Evolutionary conservation across 1,139 yeast species (phyloP).

Genomic region (Hansenula lynferdii): DNA sequence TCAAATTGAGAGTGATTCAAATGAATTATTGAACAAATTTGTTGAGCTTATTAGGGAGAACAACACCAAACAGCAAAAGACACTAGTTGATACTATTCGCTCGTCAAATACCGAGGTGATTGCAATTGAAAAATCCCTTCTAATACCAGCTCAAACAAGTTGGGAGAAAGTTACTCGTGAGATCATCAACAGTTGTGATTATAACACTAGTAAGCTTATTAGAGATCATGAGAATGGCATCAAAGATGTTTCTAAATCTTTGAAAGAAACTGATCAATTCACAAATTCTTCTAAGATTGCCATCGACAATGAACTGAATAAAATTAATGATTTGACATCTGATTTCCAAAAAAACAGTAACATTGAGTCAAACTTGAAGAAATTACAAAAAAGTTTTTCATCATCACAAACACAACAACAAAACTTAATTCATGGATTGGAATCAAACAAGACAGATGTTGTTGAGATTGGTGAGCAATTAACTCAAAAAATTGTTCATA

Average conservation of each 20-base stretch:
- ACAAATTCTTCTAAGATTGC: constrained; percentile 9
- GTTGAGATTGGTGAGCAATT: background rate
- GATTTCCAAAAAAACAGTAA: constrained; percentile 7
- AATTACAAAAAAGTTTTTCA: constrained; percentile 1
- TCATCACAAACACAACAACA: constrained; percentile 5
- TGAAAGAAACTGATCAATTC: constrained; percentile 14
- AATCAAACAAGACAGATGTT: background rate
- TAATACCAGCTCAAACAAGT: constrained; percentile 25
- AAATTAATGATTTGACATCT: constrained; percentile 9
- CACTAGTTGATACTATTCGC: constrained; percentile 24
- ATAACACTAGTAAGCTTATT: constrained; percentile 23
- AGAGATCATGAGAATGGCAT: constrained; percentile 21
- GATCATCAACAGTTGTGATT: constrained; percentile 30
- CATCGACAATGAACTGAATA: constrained; percentile 16
- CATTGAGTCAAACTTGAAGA: background rate
- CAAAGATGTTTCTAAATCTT: constrained; percentile 11
- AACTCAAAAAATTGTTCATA: constrained; percentile 8
- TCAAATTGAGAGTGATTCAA: constrained; percentile 25
- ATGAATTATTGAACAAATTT: constrained; percentile 21
- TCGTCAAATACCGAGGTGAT: constrained; percentile 27
- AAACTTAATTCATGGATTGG: constrained; percentile 2
- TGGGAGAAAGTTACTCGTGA: constrained; percentile 30
- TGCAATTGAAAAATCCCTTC: constrained; percentile 24
- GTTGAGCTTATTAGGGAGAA: constrained; percentile 23
- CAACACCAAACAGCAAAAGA: constrained; percentile 24